These are phyloP conservation scores for Vigna mungo DNA, from an alignment of 306 rosid species.

Conservation along the genomic window DNA sequence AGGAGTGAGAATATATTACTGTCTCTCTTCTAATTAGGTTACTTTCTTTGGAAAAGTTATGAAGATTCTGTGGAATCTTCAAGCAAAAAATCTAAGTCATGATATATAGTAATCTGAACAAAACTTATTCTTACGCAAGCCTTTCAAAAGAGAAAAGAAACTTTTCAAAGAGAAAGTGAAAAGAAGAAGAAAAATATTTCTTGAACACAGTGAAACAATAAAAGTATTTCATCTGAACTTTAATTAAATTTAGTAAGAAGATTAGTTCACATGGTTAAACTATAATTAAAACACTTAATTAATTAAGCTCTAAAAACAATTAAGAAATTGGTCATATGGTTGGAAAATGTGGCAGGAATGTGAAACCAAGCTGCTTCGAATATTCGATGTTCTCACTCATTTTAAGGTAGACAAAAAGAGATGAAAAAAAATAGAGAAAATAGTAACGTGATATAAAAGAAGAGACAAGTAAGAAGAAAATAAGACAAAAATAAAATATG, in stretches of 20 bases:
- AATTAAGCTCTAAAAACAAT: neutral
- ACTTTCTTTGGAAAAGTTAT: neutral
- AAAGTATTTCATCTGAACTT: neutral
- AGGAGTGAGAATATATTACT: neutral
- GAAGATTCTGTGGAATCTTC: neutral
- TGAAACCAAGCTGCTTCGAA: constrained; percentile 8
- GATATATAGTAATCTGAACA: neutral
- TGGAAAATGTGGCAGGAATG: constrained; percentile 19
- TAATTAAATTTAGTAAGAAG: neutral
- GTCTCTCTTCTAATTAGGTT: neutral
- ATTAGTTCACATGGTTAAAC: neutral
- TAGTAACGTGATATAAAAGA: no score
- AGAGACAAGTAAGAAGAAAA: no score
- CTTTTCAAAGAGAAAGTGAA: constrained; percentile 11
- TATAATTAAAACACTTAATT: neutral
- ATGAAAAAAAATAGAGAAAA: no score
- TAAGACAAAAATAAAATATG: no score
- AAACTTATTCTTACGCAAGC: neutral
- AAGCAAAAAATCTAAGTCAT: neutral
- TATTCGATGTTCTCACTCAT: neutral
- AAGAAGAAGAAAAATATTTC: neutral
- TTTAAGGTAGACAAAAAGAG: no score
- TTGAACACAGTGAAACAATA: neutral
- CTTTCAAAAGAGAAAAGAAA: neutral
- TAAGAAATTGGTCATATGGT: constrained; percentile 6